These are phyloP conservation scores for Backusella mclennaniae DNA, from an alignment of 192 early-diverging fungal species.

Conservation along the genomic window DNA sequence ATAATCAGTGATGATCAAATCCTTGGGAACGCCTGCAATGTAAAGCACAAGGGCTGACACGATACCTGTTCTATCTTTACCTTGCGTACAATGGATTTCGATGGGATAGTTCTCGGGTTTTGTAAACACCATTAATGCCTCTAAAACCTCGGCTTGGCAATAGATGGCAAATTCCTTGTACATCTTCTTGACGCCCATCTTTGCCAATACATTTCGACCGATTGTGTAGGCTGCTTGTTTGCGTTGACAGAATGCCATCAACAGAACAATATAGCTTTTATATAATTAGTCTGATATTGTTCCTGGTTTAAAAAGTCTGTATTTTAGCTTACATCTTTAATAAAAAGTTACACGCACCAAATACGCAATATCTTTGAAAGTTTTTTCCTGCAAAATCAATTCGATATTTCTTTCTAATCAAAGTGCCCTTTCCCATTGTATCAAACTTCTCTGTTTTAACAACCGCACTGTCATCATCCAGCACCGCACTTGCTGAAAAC, in stretches of 20 bases:
- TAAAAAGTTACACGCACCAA: background rate
- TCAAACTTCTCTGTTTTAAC: background rate
- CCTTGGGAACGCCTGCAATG: slow-evolving; percentile 53
- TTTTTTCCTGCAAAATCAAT: slow-evolving; percentile 30
- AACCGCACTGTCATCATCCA: background rate
- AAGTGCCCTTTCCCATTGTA: background rate
- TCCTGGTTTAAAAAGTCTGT: background rate
- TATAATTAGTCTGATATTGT: background rate
- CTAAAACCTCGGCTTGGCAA: slow-evolving; percentile 37
- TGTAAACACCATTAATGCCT: slow-evolving; percentile 53
- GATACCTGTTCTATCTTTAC: slow-evolving; percentile 70
- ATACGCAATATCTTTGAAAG: slow-evolving; percentile 23
- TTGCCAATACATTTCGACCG: slow-evolving; percentile 26
- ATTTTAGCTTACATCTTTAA: slow-evolving; percentile 27
- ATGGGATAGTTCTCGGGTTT: slow-evolving; percentile 57
- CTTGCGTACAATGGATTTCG: slow-evolving; percentile 65
- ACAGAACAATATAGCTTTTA: slow-evolving; percentile 30
- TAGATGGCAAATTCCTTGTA: slow-evolving; percentile 40
- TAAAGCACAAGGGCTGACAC: slow-evolving; percentile 53
- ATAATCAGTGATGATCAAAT: slow-evolving; percentile 58
- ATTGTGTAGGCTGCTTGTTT: slow-evolving; percentile 28
- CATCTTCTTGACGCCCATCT: slow-evolving; percentile 41
- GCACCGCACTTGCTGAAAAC: background rate
- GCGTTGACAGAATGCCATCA: slow-evolving; percentile 31
- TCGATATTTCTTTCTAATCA: slow-evolving; percentile 19